Evolutionary conservation across 2,329 filamentous ascomycete genomes (phyloP).

Genomic region (Aspergillus pseudoviridinutans): DNA sequence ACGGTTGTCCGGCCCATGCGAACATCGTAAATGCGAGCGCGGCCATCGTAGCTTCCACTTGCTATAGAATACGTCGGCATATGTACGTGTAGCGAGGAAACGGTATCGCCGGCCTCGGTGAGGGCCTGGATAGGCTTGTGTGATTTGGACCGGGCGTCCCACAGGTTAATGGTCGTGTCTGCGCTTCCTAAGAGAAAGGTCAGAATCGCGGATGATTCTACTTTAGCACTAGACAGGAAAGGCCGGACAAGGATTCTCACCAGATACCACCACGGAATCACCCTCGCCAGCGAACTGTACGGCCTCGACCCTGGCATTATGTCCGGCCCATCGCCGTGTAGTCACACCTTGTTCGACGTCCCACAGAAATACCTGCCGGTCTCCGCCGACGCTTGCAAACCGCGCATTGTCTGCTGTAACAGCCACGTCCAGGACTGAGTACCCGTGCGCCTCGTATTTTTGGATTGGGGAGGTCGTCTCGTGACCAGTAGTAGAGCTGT

Average conservation of each 20-base stretch:
- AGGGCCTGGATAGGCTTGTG: constrained; percentile 42
- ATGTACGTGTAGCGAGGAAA: constrained; percentile 38
- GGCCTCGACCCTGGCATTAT: constrained; percentile 70
- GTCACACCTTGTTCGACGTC: constrained; percentile 81
- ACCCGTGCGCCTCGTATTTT: constrained; percentile 83
- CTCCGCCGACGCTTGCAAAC: constrained; percentile 84
- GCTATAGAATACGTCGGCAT: constrained; percentile 52
- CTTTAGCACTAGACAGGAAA: not conserved
- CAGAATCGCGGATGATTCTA: not conserved
- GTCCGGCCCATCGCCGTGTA: constrained; percentile 67
- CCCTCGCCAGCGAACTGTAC: constrained; percentile 74
- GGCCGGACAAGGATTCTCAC: constrained; percentile 15
- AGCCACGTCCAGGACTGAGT: constrained; percentile 79
- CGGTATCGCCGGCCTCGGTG: constrained; percentile 39
- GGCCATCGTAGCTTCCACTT: constrained; percentile 77
- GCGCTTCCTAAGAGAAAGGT: constrained; percentile 36
- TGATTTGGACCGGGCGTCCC: constrained; percentile 39
- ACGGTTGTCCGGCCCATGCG: constrained; percentile 66
- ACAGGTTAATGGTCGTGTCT: constrained; percentile 41
- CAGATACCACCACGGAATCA: constrained; percentile 68
- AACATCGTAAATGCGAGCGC: constrained; percentile 77
- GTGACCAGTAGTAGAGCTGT: constrained; percentile 28
- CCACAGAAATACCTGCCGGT: constrained; percentile 90
- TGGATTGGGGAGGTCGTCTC: constrained; percentile 64
- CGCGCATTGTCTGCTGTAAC: constrained; percentile 72